phyloP scores from a whole-genome alignment of 1,139 yeast genomes.

The Zhuliangozyma blackwelliae region DNA sequence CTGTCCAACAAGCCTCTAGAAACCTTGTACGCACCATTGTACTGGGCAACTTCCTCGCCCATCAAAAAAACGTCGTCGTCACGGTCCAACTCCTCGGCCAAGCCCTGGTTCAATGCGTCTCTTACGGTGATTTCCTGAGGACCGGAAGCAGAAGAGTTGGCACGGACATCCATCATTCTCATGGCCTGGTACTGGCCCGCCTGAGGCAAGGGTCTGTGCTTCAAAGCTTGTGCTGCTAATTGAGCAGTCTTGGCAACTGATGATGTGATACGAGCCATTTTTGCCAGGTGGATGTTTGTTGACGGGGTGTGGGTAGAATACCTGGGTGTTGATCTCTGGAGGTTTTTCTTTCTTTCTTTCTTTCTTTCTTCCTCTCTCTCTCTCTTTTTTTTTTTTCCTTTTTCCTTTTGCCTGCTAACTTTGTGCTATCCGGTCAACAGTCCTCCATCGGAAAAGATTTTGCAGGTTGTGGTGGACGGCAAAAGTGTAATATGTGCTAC shows the following conservation, averaged over 20 bases:
- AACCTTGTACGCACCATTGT: conserved; percentile 98
- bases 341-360: no score
- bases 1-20: conserved; percentile 94
- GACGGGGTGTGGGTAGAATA: no score
- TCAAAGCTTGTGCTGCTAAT: conserved; percentile 40
- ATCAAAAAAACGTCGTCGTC: conserved; percentile 91
- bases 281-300: no score
- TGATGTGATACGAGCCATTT: conserved; percentile 3
- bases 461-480: no score
- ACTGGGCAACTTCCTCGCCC: conserved; percentile 99
- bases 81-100: conserved; percentile 96
- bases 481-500: no score
- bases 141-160: conserved; percentile 48
- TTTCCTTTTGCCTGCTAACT: no score
- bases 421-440: no score
- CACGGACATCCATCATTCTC: conserved; percentile 35
- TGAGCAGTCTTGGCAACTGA: conserved; percentile 46
- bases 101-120: conserved; percentile 92
- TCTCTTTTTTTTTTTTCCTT: no score
- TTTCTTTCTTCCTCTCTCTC: no score
- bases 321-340: no score
- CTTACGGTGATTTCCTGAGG: conserved; percentile 82
- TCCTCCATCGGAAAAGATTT: no score
- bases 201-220: conserved; percentile 19
- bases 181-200: conserved; percentile 35